Base-by-base conservation (phyloP, 202 grass and related monocot genomes). In the Saccharum hybrid region DNA sequence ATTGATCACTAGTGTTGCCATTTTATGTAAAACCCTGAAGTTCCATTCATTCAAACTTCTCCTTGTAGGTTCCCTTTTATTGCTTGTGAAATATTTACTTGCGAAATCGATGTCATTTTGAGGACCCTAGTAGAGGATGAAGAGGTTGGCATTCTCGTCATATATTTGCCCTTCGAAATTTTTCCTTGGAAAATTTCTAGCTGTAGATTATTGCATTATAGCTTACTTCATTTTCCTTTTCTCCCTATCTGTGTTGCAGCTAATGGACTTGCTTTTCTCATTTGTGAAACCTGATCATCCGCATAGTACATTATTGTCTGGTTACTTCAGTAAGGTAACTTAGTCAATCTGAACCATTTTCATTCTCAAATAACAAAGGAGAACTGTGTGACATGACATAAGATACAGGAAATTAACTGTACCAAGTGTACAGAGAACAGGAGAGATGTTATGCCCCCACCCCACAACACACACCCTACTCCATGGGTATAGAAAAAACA, bases 21-120 rank as follows among this genome's bases (percentile, higher is more conserved):
- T 86, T 85, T 54, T 68, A 63, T 80, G 11, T 45, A 15, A 81
- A 69, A 14, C 40, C 37, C 10, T 7, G 1, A 52, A 19, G 26
- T 41, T 80, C 51, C 41, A 71, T 42, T 72, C 72, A 80, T 56
- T 76, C 37, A 40, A 78, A 34, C 54, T 76, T 84, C 42, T 67
- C 28, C 19, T 81, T 89, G 60, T 67, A 99, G 96, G 86, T 99
- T 99, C 71, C 96, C 96, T 70, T 99, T 99, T 90, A 99, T 99
- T 86, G 96, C 96, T 66, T 96, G 93, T 85, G 96, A 99, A 85
- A 99, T 99, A 82, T 99, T 99, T 83, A 99, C 96, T 40, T 99
- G 93, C 28, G 96, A 99, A 81, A 92, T 99, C 61, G 96, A 99
- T 92, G 94, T 94, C 86, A 92, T 99, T 84, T 64, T 99, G 90